Evolutionary conservation across 352 stramenopile species (phyloP), one percentile per base, ranked within the genome.

Genomic region (Globisporangium spinosum): DNA sequence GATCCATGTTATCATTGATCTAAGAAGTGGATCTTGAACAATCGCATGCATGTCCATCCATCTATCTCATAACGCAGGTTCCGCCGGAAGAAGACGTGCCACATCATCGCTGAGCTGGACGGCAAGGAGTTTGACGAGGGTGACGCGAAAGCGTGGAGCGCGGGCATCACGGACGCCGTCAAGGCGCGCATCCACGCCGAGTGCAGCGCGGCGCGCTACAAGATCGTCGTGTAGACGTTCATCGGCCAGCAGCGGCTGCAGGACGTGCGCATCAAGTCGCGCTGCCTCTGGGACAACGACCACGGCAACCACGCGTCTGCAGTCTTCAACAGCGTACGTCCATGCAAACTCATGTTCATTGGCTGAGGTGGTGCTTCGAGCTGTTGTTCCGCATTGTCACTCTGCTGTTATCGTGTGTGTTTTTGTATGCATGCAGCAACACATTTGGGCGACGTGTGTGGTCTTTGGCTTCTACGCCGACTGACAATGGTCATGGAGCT

Each of bases 141-240:
- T 32, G 83, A 94, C 54, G 80, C 71, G 58, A 93, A 87, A 58
- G 62, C 51, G 29, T 95, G 84, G 85, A 85, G 75, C 68, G 80
- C 74, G n/a, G 63, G 74, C 40, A 84, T 93, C 40, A 82, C 87
- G 2, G 85, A 95, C 64, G 64, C 74, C 23, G 79, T 95, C 47
- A 89, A 89, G 68, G 58, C 67, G 27, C 75, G 81, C 43, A 85
- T 93, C 62, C 71, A 82, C 65, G 65, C 77, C 57, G 87, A 93
- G 29, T 92, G 83, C 64, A 73, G 75, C 56, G 88, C 96, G 45
- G 88, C 89, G 22, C 86, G 95, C 27, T 98, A 98, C 75, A 98
- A 98, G 68, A 77, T 98, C 53, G 77, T 98, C 29, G 93, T 98
- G 34, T 95, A 98, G 75, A 90, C 95, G 25, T 98, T 97, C 47